Base-by-base conservation (phyloP, 495 filamentous ascomycete species). In the Chaetomium cochliodes region DNA sequence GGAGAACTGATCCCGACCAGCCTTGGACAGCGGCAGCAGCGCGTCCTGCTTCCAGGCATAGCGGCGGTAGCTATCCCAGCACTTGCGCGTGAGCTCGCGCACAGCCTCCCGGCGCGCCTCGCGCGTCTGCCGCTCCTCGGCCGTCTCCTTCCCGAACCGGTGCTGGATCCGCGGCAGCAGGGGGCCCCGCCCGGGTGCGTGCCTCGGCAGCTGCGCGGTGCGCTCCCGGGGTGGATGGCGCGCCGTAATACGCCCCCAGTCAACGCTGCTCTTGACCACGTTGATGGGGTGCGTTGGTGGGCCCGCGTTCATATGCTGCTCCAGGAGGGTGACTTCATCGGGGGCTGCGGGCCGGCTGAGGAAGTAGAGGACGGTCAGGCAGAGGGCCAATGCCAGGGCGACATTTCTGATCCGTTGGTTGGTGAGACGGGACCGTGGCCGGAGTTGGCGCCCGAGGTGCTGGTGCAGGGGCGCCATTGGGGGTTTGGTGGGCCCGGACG, bases 11-110 rank as follows among this genome's bases (percentile, higher is more conserved):
- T 93, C 76, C 2, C 73, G 75, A 5, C 73, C 81, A 7, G 69
- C 70, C 90, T 94, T 12, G 85, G 81, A 67, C 16, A 85, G 82
- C n/a, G 80, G 81, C 5, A 87, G 67, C 0, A 92, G 91, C 6
- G 76, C 75, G 22, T 94, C 76, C 74, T 93, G 90, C 69, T 96
- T 91, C 88, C 89, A 94, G 6, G 92, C 92, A 75, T 88, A 77
- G 13, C 81, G 69, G 69, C 85, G 88, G 69, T 96, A 96, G 53
- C 87, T 85, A 20, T 84, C 80, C 91, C 92, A 96, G 8, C 84
- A 80, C 71, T 86, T 85, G 39, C 81, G 65, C 65, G 94, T 92
- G 7, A 84, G 84, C 58, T 85, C 72, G 69, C 84, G 88, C 5
- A 96, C 87, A 9, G 78, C 73, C 15, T 78, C 78, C 30, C 87